Evolutionary conservation across 192 early-diverging fungal genomes (phyloP), one percentile per base, ranked within the genome.

Genomic region (Paraglomus brasilianum): DNA sequence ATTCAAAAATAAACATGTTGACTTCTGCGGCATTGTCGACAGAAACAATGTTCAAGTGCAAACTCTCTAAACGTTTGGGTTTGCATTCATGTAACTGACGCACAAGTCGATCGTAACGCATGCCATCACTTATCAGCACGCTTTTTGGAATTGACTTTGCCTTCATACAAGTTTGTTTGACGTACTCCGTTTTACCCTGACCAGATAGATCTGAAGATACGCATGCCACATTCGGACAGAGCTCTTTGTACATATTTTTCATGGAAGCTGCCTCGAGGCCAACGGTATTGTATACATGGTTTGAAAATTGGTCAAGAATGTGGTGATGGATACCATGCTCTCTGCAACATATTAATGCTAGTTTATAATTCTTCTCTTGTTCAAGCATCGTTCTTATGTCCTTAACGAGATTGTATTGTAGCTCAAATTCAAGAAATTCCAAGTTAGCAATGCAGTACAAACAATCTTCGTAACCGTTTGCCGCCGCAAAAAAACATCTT

Each of bases 401-500:
- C 13, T 60, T 48, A 5, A 71, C 59, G 22, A 71, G 52, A 40
- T 48, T 45, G 36, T 64, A 63, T 47, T 71, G 70, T 46, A 71
- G 30, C 24, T 71, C 70, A 38, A 71, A 64, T 0, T 71, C 44
- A 13, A 71, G 64, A n/a, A 51, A 30, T 24, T 71, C 70, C 43
- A 64, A 64, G 64, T 65, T 65, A 19, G 70, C 61, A 17, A 71
- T 71, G 40, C 70, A 71, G 19, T 47, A 71, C 9, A 71, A 11
- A 19, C 38, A 14, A 40, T 63, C 43, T 8, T 43, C 8, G 9
- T 71, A 71, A 40, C 60, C 60, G 42, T 71, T 59, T 10, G 30
- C 42, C 11, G 45, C 13, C 14, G 70, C 61, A 46, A 63, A 36
- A 17, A 71, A 71, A 52, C 70, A 67, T 39, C 70, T 17, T 49